Percentiles rank a stretch among this genome's conserved stretches.
These are phyloP conservation scores for Bryoerythrophyllum caledonicum DNA, from an alignment of 225 moss, liverwort and hornwort genomes.

Conservation along the genomic window DNA sequence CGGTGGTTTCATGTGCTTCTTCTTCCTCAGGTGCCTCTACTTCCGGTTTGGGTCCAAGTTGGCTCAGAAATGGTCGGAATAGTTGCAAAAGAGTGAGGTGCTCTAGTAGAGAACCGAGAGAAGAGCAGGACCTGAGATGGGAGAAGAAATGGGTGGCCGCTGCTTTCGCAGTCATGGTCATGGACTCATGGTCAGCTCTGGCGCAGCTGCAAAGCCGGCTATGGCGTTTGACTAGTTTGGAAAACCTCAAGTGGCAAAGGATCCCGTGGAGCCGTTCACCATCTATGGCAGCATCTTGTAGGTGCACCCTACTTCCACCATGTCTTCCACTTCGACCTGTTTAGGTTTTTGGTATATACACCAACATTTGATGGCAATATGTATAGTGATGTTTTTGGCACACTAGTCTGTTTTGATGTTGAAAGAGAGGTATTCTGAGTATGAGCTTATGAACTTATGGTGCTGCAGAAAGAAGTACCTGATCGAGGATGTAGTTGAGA, in stretches of 20 bases:
- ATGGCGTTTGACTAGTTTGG: constrained; percentile 61
- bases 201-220: constrained; percentile 34
- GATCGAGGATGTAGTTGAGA: constrained; percentile 63
- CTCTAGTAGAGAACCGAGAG: neutral
- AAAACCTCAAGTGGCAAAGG: constrained; percentile 53
- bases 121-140: constrained; percentile 1
- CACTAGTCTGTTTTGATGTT: neutral
- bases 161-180: constrained; percentile 40
- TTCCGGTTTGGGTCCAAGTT: constrained; percentile 13
- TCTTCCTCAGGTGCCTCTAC: constrained; percentile 2
- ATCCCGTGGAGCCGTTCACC: constrained; percentile 72
- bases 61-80: constrained; percentile 11
- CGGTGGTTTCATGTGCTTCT: constrained; percentile 4
- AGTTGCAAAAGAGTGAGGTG: constrained; percentile 18
- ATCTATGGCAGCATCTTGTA: constrained; percentile 76
- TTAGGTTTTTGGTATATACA: too few species aligned
- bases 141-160: constrained; percentile 45
- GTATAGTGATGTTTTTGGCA: too few species aligned
- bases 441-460: constrained; percentile 12
- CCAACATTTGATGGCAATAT: neutral
- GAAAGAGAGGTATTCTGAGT: neutral
- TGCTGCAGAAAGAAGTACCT: constrained; percentile 63
- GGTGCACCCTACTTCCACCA: too few species aligned
- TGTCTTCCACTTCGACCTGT: neutral
- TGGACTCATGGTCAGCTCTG: constrained; percentile 22